Conservation (phyloP, 2,329 filamentous ascomycete genomes). For the Phoma sp. region DNA sequence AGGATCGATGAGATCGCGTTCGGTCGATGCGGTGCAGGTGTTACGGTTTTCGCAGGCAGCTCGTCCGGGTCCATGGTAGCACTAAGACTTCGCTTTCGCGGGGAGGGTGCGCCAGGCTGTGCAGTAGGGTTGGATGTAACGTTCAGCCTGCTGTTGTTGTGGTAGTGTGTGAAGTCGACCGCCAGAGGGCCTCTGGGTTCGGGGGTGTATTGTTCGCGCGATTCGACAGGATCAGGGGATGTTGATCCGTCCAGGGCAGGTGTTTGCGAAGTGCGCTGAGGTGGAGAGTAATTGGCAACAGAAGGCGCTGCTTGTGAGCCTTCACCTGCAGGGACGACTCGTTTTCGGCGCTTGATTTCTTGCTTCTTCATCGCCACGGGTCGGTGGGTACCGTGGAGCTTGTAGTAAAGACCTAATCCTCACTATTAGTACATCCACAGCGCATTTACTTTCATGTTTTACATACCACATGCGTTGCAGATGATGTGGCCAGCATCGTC, state of each 20-base stretch:
- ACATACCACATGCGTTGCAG: conserved; percentile 95
- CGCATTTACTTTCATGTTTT: not conserved
- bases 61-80: conserved; percentile 41
- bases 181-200: conserved; percentile 43
- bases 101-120: conserved; percentile 33
- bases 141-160: conserved; percentile 15
- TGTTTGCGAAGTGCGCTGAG: conserved; percentile 36
- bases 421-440: conserved; percentile 18
- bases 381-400: conserved; percentile 90
- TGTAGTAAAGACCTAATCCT: conserved; percentile 83
- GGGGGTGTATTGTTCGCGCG: conserved; percentile 37
- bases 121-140: conserved; percentile 25
- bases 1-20: conserved; percentile 46
- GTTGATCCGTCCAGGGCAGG: conserved; percentile 43
- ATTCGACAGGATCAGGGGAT: conserved; percentile 46
- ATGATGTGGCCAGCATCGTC: conserved; percentile 96
- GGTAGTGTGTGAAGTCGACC: conserved; percentile 49
- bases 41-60: conserved; percentile 20
- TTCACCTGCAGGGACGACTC: conserved; percentile 81
- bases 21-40: conserved; percentile 40
- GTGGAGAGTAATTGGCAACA: conserved; percentile 40
- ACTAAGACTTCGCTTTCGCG: conserved; percentile 48
- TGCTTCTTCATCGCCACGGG: conserved; percentile 99
- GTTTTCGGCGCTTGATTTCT: conserved; percentile 93
- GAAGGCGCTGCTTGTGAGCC: conserved; percentile 38